phyloP scores from a whole-genome alignment of 2,329 filamentous ascomycete species.

The Neoarthrinium moseri region DNA sequence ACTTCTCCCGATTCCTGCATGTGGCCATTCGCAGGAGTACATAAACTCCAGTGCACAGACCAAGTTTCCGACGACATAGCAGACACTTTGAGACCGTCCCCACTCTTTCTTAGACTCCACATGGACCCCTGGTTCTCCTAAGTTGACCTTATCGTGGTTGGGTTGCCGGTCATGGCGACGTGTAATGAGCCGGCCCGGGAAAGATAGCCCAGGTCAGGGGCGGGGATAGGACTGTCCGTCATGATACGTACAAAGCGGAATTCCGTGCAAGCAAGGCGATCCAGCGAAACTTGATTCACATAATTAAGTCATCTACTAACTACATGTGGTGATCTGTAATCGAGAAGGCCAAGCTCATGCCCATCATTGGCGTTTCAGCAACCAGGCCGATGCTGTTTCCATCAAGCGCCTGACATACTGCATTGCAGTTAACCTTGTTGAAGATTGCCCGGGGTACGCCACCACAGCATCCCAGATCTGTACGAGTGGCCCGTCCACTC shows the following conservation, averaged over 20 bases:
- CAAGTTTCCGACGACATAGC: background rate
- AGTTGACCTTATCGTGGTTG: background rate
- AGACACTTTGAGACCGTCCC: background rate
- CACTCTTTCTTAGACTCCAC: background rate
- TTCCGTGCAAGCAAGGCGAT: background rate
- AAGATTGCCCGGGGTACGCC: background rate
- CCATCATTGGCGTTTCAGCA: background rate
- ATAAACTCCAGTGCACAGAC: background rate
- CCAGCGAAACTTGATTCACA: background rate
- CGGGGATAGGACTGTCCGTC: background rate
- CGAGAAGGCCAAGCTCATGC: background rate
- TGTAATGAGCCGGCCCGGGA: background rate
- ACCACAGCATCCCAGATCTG: background rate
- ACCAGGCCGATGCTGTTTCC: background rate
- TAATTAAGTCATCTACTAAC: background rate
- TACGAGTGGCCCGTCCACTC: background rate
- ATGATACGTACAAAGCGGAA: background rate
- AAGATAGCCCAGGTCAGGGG: background rate
- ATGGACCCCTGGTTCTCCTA: background rate
- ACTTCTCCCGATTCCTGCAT: too few species aligned
- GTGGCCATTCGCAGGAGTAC: background rate
- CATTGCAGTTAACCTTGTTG: too few species aligned
- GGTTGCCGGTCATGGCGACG: background rate
- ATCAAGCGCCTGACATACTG: too few species aligned
- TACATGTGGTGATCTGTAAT: background rate